Base-by-base conservation (phyloP, 2,329 filamentous ascomycete species). In the Fusarium verrucosum region DNA sequence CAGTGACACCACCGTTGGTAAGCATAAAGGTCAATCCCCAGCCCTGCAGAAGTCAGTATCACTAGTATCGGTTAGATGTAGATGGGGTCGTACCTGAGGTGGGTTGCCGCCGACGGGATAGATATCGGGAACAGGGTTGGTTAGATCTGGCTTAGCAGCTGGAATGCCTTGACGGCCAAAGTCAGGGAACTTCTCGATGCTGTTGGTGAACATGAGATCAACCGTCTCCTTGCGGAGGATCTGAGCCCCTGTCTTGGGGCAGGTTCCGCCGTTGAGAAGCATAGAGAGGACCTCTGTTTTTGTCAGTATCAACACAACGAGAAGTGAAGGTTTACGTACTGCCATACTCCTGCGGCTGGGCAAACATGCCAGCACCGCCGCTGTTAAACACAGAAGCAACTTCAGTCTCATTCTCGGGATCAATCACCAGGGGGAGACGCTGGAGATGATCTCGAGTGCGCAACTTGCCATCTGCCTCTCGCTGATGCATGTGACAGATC, bases 151-250 rank as follows among this genome's bases (percentile, higher is more conserved):
- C 60, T 85, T 85, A 1, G 82, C 75, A 2, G 79, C 78, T 0
- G 80, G 72, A 3, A 85, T 77, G 4, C 69, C 68, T 57, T 79
- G 75, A 1, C 82, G 78, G 2, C 79, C 79, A 53, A 85, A 86
- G 60, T 87, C 70, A 1, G 86, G 85, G 43, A 83, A 80, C 2
- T 82, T 58, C 0, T 83, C 80, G 46, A 89, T 82, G 62, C 88
- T 87, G 71, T 91, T 90, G 54, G 78, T 78, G 73, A 87, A 90
- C 85, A 91, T 89, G 28, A 83, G 74, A 13, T 87, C 80, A 0
- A 92, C 83, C 0, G 87, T 89, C 26, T 81, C 77, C 16, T 81
- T 78, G 19, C 79, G 76, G 8, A 92, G 78, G 28, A 92, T 82
- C 47, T 79, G 78, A 0, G 73, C 72, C 2, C 83, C 82, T 0